Evolutionary conservation across 768 basidiomycete genomes (phyloP), one percentile per base, ranked within the genome.

Genomic region (Lentinula sp.): DNA sequence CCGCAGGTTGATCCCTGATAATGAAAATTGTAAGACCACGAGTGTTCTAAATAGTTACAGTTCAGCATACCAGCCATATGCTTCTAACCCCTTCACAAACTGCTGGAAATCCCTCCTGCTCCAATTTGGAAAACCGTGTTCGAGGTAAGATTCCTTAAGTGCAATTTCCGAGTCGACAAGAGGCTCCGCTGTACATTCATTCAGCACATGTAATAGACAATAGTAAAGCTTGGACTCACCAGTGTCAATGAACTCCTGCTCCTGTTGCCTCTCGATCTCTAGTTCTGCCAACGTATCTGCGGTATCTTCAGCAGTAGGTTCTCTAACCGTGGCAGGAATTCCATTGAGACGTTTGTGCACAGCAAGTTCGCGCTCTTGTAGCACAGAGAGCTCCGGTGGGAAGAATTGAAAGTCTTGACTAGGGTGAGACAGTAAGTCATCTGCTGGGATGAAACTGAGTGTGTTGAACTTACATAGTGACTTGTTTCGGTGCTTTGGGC

Each of bases 331-430:
- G 0, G 85, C 87, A 9, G 77, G 60, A 42, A 92, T 88, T 2
- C 86, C 86, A 60, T 91, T 90, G 59, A 83, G 67, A 52, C 86
- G 78, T 87, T 90, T 90, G 71, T 87, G 87, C 10, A 87, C 91
- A 0, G 88, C 88, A 18, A 90, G 76, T 72, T 98, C 96, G 59
- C 87, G 83, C 66, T 96, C 93, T 69, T 98, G 95, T 32, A 98
- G 76, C 66, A 85, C 86, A 4, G 85, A 81, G 10, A 98, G 73
- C 57, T 87, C 80, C 0, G 86, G 83, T 6, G 95, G 90, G 77
- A 92, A 98, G 80, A 99, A 98, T 69, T 99, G 96, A 81, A 94
- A 96, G 72, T 97, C 96, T 73, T 95, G 90, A 64, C 92, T 95
- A 36, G 2, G 18, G 41, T 42, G 60, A 33, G 58, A 41, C 57